Base-by-base conservation (phyloP, 805 yeast genomes). In the Suhomyces faveliae region DNA sequence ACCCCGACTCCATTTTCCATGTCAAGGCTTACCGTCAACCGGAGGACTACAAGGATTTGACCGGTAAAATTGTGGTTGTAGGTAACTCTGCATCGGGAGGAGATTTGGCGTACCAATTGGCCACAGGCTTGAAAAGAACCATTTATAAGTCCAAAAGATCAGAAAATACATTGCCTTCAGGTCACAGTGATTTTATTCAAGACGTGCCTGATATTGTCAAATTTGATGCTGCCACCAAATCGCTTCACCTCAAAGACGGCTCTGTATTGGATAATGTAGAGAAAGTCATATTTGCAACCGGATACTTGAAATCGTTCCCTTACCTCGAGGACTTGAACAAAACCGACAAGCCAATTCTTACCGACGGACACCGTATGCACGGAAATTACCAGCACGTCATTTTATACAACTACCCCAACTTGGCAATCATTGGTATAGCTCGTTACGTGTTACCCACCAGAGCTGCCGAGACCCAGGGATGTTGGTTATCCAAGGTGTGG, bases 71-170 rank as follows among this genome's bases (percentile, higher is more conserved):
- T 12, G 62, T 88, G 39, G 76, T 87, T 5, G 79, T 88, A n/a
- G 96, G 96, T 0, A 84, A 83, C 56, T 81, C 84, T 9, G 85
- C 94, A 2, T 82, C 89, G 24, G 96, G 92, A 22, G 78, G 81
- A 15, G 96, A 89, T 59, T 70, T 87, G 37, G 53, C 89, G 2
- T 76, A 74, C 48, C 91, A 86, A 59, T 58, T 84, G 15, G 78
- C 83, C 1, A 67, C 70, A 2, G 58, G 50, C 3, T 66, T 78
- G 40, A 64, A 73, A 19, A 69, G 64, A 43, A 62, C 58, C 6
- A 68, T 83, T 11, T 73, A 74, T 57, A 75, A 80, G 50, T 75
- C 84, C 9, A 66, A 73, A 11, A 68, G 86, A 52, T 74, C 81
- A 1, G 74, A 68, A 23, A 66, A 68, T 50, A 45, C 57, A 15